Base-by-base conservation (phyloP, 2,329 filamentous ascomycete genomes). In the Geosmithia morbida region DNA sequence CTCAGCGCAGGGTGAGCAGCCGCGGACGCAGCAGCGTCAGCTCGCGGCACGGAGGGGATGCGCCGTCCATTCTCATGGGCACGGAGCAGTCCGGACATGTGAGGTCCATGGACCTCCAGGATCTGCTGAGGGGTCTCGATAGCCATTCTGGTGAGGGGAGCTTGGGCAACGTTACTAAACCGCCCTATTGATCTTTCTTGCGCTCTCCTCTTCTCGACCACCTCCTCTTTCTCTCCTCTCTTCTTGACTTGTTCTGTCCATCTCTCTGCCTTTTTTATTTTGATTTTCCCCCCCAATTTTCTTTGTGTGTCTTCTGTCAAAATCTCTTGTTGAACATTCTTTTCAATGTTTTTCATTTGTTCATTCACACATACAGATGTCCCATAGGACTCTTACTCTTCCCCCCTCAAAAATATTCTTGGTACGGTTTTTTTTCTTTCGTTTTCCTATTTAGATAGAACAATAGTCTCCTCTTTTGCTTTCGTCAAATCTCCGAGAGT, bases 91-190 rank as follows among this genome's bases (percentile, higher is more conserved):
- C 11, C 2, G 11, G 14, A n/a, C 17, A 41, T 44, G n/a, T 18
- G 2, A 62, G 59, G 30, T 61, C 54, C 0, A 64, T 72, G 61
- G 71, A 75, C 52, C 57, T 76, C 49, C 63, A 71, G 50, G 66
- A 72, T 45, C 57, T 76, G 44, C 57, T 76, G 44, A 65, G 65
- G 51, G 70, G 70, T 10, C 75, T 76, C 52, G 71, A 75, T 53
- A 69, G 68, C 53, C 61, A 65, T 17, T 61, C 63, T 2, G 68
- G 65, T 19, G 72, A 75, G 55, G 62, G 64, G 40, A 65, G 60
- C 44, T 51, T 74, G 46, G 67, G 70, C 18, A 69, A 67, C 40
- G 57, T 73, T 20, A 67, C 67, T 42, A 65, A 63, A 55, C 72
- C 72, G 46, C 72, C 72, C 17, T 75, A 75, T 53, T 75, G 60